A percentile compares a stretch with the other conserved stretches of the same genome.
Conservation (phyloP, 2,329 filamentous ascomycete genomes). For the Emericellopsis cladophorae region DNA sequence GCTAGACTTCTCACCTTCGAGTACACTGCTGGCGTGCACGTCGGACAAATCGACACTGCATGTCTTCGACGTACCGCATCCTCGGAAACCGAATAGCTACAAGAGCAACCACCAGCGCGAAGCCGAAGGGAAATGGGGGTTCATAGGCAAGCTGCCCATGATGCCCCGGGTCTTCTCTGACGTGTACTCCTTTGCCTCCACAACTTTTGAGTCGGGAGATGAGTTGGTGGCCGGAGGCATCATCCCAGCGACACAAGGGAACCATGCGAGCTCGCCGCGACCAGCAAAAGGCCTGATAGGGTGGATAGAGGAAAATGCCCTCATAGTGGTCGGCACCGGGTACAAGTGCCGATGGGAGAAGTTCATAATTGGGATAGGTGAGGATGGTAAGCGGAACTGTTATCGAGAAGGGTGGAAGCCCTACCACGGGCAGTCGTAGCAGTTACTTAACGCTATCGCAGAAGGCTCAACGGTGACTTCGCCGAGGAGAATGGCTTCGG, state of each 20-base stretch:
- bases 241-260: no score
- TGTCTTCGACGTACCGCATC: constrained; percentile 72
- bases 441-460: neutral
- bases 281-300: constrained; percentile 76
- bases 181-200: constrained; percentile 71
- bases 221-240: constrained; percentile 26
- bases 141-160: constrained; percentile 70
- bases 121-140: constrained; percentile 64
- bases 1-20: constrained; percentile 74
- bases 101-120: constrained; percentile 19
- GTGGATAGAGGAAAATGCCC: constrained; percentile 63
- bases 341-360: constrained; percentile 79
- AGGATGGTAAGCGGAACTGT: constrained; percentile 54
- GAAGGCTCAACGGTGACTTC: constrained; percentile 10
- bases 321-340: constrained; percentile 70
- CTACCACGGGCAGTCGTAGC: constrained; percentile 42
- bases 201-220: constrained; percentile 72
- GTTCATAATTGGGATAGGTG: constrained; percentile 57
- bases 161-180: constrained; percentile 84
- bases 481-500: constrained; percentile 30
- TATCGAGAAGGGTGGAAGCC: constrained; percentile 71
- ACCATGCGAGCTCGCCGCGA: constrained; percentile 10
- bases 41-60: constrained; percentile 96
- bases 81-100: constrained; percentile 22
- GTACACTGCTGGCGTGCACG: constrained; percentile 72